These are phyloP conservation scores for Talaromyces pinophilus DNA, from an alignment of 2,329 filamentous ascomycete species.

Conservation along the genomic window DNA sequence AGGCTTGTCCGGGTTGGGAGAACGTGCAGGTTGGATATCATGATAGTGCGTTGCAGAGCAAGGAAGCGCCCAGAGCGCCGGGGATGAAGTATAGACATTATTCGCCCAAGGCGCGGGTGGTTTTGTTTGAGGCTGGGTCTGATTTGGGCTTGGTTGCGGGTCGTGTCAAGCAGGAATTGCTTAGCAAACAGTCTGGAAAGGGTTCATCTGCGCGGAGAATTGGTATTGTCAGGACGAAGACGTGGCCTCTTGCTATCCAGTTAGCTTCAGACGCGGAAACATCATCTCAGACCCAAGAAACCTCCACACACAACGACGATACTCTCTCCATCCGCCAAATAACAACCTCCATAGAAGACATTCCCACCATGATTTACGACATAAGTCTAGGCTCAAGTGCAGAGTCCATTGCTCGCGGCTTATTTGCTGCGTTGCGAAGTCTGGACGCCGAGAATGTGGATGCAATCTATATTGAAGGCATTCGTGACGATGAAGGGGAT, in stretches of 20 bases:
- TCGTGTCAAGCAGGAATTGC: constrained; percentile 38
- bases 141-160: constrained; percentile 30
- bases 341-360: not conserved
- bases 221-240: constrained; percentile 44
- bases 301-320: not conserved
- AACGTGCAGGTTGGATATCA: constrained; percentile 74
- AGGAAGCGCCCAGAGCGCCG: constrained; percentile 72
- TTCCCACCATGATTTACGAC: constrained; percentile 54
- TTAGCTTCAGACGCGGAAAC: constrained; percentile 26
- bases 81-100: constrained; percentile 99
- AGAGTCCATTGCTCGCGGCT: constrained; percentile 74
- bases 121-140: constrained; percentile 70
- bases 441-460: constrained; percentile 78
- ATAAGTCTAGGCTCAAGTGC: constrained; percentile 71
- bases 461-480: constrained; percentile 87
- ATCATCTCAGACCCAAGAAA: constrained; percentile 15
- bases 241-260: constrained; percentile 37
- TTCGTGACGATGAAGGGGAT: constrained; percentile 69
- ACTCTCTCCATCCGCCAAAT: constrained; percentile 9
- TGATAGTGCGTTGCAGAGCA: constrained; percentile 68
- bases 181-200: constrained; percentile 30
- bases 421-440: constrained; percentile 85
- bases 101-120: constrained; percentile 81
- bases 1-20: constrained; percentile 77
- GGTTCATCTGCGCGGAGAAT: constrained; percentile 30